These are phyloP conservation scores for Peronospora farinosa DNA, from an alignment of 352 stramenopile genomes.

Conservation along the genomic window DNA sequence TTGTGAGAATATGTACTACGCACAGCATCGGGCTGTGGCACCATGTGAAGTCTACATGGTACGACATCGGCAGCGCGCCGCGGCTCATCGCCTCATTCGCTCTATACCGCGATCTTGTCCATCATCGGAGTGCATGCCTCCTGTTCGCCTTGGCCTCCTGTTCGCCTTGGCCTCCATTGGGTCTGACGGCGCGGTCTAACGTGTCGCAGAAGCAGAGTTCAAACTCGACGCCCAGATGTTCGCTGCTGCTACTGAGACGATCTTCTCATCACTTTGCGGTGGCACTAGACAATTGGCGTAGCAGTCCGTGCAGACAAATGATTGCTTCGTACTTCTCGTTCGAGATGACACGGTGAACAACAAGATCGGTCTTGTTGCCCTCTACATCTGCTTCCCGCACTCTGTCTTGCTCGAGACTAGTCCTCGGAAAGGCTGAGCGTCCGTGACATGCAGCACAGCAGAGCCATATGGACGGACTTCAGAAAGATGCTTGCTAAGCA, in stretches of 20 bases:
- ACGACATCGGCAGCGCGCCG: constrained; percentile 15
- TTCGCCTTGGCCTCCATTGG: constrained; percentile 13
- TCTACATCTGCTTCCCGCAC: constrained; percentile 41
- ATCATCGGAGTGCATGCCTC: constrained; percentile 61
- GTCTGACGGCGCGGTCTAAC: constrained; percentile 51
- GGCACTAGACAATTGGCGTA: constrained; percentile 74
- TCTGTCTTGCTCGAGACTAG: constrained; percentile 53
- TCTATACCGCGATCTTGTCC: constrained; percentile 43
- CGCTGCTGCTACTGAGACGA: constrained; percentile 60
- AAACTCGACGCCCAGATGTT: constrained; percentile 73
- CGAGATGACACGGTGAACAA: constrained; percentile 63
- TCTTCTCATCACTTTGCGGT: constrained; percentile 77
- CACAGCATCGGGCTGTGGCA: not conserved
- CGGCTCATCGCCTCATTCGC: constrained; percentile 41
- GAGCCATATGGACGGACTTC: constrained; percentile 53
- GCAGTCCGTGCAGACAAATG: constrained; percentile 50
- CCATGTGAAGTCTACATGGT: constrained; percentile 31
- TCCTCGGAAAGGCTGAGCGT: constrained; percentile 81
- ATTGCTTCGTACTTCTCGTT: constrained; percentile 72
- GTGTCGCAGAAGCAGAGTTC: constrained; percentile 79
- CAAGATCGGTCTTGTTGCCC: constrained; percentile 85
- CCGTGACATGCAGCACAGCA: constrained; percentile 87
- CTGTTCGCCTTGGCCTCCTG: constrained; percentile 21
- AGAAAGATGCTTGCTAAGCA: constrained; percentile 83
- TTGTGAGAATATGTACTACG: constrained; percentile 30